These are phyloP conservation scores for Fusarium udum DNA, from an alignment of 2,329 filamentous ascomycete species.

Conservation along the genomic window DNA sequence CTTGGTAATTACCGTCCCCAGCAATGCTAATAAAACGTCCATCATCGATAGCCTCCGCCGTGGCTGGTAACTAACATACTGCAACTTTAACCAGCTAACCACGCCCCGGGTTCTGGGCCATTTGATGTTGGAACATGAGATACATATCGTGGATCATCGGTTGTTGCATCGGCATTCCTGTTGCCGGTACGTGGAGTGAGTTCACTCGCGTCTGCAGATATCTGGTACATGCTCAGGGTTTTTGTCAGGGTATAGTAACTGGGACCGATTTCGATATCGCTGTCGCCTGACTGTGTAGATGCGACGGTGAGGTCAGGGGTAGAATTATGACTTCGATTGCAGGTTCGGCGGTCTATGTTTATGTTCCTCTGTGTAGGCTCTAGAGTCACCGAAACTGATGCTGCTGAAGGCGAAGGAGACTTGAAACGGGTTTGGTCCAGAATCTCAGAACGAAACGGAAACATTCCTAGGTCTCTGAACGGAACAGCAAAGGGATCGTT, in stretches of 20 bases:
- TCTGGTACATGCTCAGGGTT: not conserved
- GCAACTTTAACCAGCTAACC: conserved; percentile 13
- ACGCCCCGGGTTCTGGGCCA: conserved; percentile 14
- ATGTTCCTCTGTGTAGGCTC: not conserved
- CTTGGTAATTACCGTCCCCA: not conserved
- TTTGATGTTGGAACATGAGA: not conserved
- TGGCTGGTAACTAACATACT: not conserved
- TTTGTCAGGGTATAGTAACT: not conserved
- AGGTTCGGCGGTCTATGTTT: not conserved
- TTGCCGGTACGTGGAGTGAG: not conserved
- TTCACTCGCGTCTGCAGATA: not conserved
- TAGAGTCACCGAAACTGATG: not conserved
- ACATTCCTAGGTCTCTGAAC: not conserved
- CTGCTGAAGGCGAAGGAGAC: not conserved
- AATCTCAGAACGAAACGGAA: not conserved
- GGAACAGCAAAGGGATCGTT: not conserved
- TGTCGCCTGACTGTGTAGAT: conserved; percentile 6
- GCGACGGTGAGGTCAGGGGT: conserved; percentile 18
- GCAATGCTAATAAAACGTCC: conserved; percentile 21
- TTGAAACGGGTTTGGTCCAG: not conserved
- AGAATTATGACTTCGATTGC: not conserved
- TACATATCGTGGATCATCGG: not conserved
- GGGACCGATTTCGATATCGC: not conserved
- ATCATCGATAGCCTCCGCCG: not conserved
- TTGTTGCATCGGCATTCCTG: conserved; percentile 12